Evolutionary conservation across 805 yeast species (phyloP).

Genomic region (Cyberlindnera mrakii): DNA sequence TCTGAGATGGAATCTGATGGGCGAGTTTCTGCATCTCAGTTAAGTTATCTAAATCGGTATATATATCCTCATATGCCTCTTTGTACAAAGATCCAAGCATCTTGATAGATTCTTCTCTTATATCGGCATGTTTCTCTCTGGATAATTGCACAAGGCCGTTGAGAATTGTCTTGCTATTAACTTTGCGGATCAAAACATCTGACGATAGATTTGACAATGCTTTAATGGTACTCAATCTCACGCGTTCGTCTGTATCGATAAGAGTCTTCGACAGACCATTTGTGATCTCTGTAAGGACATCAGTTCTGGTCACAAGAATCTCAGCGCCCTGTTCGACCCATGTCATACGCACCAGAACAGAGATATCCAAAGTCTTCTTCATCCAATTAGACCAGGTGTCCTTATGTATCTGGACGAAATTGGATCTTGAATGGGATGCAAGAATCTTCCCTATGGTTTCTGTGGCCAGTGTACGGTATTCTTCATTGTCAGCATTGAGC

Average conservation of each 20-base stretch:
- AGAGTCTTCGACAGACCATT: slow-evolving; percentile 62
- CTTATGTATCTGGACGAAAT: slow-evolving; percentile 52
- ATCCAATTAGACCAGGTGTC: slow-evolving; percentile 68
- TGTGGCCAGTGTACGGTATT: slow-evolving; percentile 62
- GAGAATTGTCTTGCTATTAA: slow-evolving; percentile 44
- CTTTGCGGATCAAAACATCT: slow-evolving; percentile 38
- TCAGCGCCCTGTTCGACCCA: slow-evolving; percentile 62
- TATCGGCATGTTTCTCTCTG: slow-evolving; percentile 63
- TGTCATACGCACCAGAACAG: slow-evolving; percentile 53
- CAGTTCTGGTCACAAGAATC: slow-evolving; percentile 39
- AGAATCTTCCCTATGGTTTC: slow-evolving; percentile 66
- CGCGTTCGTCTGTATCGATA: slow-evolving; percentile 69
- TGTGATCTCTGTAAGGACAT: slow-evolving; percentile 43
- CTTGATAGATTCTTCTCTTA: slow-evolving; percentile 53
- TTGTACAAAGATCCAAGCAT: slow-evolving; percentile 53
- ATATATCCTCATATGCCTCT: slow-evolving; percentile 30
- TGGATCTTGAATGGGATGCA: slow-evolving; percentile 40
- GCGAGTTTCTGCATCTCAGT: slow-evolving; percentile 25
- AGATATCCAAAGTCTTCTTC: slow-evolving; percentile 65
- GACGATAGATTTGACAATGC: slow-evolving; percentile 44
- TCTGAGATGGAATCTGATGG: slow-evolving; percentile 51
- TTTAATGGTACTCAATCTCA: slow-evolving; percentile 55
- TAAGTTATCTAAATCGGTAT: slow-evolving; percentile 15
- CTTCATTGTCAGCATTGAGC: slow-evolving; percentile 61
- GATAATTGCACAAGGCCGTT: slow-evolving; percentile 53